A percentile compares a stretch with the other conserved stretches of the same genome.
Evolutionary conservation across 192 early-diverging fungal species (phyloP).

Genomic region (Pilobolus umbonatus): DNA sequence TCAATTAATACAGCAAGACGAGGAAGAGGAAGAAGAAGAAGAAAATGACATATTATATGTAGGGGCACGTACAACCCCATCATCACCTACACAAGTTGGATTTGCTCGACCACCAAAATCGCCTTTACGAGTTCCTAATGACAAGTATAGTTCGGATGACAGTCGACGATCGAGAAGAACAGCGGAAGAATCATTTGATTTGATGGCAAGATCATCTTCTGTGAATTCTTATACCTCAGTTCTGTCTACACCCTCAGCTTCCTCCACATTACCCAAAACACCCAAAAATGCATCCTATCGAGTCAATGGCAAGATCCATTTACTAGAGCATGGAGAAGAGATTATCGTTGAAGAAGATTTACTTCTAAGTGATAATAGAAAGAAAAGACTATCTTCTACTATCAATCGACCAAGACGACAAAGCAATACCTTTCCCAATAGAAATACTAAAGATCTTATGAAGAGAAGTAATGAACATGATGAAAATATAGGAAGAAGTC

Average conservation of each 20-base stretch:
- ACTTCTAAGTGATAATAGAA: not conserved
- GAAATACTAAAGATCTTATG: slow-evolving; percentile 2
- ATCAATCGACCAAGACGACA: slow-evolving; percentile 6
- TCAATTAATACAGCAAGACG: not conserved
- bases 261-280: slow-evolving; percentile 11
- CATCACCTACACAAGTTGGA: not conserved
- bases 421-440: slow-evolving; percentile 15
- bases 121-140: slow-evolving; percentile 17
- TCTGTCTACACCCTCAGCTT: slow-evolving; percentile 8
- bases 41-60: not conserved
- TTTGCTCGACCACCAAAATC: slow-evolving; percentile 25
- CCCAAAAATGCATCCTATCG: slow-evolving; percentile 12
- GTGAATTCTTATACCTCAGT: slow-evolving; percentile 11
- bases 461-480: not conserved
- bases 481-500: not conserved
- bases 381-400: not conserved
- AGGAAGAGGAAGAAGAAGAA: slow-evolving; percentile 4
- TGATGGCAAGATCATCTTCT: slow-evolving; percentile 15
- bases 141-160: too few relatives aligned
- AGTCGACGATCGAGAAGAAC: not conserved
- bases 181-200: too few relatives aligned
- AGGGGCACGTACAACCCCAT: slow-evolving; percentile 8
- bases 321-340: too few relatives aligned
- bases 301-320: too few relatives aligned
- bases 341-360: not conserved